A percentile compares a stretch with the other conserved stretches of the same genome.
Evolutionary conservation across 2,329 filamentous ascomycete species (phyloP).

Genomic region (Phyllosticta citribraziliensis): DNA sequence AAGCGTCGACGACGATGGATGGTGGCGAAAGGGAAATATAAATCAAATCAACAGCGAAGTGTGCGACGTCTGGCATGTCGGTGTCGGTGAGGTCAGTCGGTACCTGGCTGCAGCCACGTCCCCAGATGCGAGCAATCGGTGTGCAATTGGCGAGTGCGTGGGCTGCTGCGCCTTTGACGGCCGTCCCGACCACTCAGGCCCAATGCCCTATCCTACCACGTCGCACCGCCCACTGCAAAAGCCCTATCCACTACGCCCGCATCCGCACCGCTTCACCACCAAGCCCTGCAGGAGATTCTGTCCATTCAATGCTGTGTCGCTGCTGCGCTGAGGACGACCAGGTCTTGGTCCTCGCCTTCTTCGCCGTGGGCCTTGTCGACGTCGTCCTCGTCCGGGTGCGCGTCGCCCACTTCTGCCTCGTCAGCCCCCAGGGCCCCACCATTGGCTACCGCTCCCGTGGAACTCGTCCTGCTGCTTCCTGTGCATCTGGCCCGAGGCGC

Average conservation of each 20-base stretch:
- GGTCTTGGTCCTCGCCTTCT: not conserved
- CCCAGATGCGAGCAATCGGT: not conserved
- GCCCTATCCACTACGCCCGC: not conserved
- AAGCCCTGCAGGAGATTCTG: not conserved
- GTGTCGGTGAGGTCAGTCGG: not conserved
- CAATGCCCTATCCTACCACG: not conserved
- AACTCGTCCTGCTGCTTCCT: conserved; percentile 6
- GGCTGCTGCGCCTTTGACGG: not conserved
- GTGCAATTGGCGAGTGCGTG: not conserved
- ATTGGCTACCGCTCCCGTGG: not conserved
- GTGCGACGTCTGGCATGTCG: not conserved
- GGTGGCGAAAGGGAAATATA: not conserved
- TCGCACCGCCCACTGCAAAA: not conserved
- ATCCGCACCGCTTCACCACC: not conserved
- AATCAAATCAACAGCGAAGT: not conserved
- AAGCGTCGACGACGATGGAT: not conserved
- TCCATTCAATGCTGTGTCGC: not conserved
- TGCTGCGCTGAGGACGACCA: not conserved
- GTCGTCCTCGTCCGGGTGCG: not conserved
- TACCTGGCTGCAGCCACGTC: not conserved
- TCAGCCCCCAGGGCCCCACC: not conserved
- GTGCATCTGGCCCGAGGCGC: not conserved
- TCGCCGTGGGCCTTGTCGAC: not conserved
- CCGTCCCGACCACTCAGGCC: not conserved
- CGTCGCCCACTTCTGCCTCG: not conserved